Base-by-base conservation (phyloP, 2,329 filamentous ascomycete genomes). In the Emydomyces testavorans region DNA sequence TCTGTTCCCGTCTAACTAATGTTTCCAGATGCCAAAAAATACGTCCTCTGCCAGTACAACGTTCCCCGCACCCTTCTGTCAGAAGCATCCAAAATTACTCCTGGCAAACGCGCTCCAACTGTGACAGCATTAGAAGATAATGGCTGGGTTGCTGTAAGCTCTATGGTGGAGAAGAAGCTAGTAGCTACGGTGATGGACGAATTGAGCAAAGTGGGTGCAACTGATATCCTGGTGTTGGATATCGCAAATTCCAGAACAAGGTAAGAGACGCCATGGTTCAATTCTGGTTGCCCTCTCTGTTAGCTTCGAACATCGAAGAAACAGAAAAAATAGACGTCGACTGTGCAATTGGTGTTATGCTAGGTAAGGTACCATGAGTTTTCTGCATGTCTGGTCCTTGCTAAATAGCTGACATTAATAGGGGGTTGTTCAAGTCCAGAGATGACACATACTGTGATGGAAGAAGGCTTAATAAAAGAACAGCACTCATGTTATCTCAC, bases 41-140 rank as follows among this genome's bases (percentile, higher is more conserved):
- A 85, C 63, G 87, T 96, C 23, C 78, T 96, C 24, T 96, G 92
- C 72, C 88, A 93, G 62, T 98, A 96, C 75, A 98, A 98, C 69
- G 79, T 96, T 50, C 77, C 85, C 57, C 80, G 89, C 52, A 64
- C 68, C 40, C 76, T 78, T 46, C 77, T 98, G 49, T 60, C 73
- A 6, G 70, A 72, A 26, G 89, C 85, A 6, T 78, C 76, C 39
- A 76, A 76, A 57, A 85, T 96, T 62, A 95, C 92, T 0, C 92
- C 92, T 0, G 92, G 92, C 53, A 94, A 92, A 71, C 83, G 92
- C 43, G 89, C 92, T 1, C 86, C 92, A 2, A 96, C 90, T 1
- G 76, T 96, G 57, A 95, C 85, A n/a, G 73, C 83, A 13, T 74
- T 98, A 2, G 90, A 95, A 56, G 84, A 86, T 61, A 79, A 86